Evolutionary conservation across 345 rosid genomes (phyloP).

Genomic region (Citrus cavaleriei): DNA sequence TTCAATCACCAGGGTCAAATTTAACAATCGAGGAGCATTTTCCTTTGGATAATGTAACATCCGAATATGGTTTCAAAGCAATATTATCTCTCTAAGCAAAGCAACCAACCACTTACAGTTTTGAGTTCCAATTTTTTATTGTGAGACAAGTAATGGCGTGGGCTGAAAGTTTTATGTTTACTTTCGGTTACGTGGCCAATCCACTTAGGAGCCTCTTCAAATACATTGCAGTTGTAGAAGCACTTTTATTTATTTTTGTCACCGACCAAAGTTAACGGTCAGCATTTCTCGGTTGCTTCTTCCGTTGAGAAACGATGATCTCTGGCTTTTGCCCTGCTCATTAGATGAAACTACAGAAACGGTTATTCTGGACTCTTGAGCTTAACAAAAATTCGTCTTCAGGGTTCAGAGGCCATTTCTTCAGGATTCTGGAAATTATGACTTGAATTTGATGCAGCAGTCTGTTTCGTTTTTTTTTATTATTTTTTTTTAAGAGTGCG

Average conservation of each 20-base stretch:
- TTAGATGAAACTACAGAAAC: neutral
- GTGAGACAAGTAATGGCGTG: slow-evolving; percentile 2
- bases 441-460: neutral
- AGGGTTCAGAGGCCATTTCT: neutral
- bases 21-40: neutral
- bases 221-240: neutral
- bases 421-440: neutral
- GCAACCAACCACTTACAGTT: neutral
- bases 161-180: neutral
- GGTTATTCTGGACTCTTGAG: neutral
- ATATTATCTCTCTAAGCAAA: neutral
- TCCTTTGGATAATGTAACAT: neutral
- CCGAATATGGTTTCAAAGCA: neutral
- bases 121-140: neutral
- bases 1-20: neutral
- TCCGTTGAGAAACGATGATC: neutral
- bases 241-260: neutral
- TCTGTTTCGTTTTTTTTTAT: too few species aligned
- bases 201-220: slow-evolving; percentile 1
- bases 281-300: neutral
- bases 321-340: neutral
- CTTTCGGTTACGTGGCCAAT: slow-evolving; percentile 11
- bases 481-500: neutral
- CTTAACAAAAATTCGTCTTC: neutral
- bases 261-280: slow-evolving; percentile 1